Conservation (phyloP, 106 monocot species). For the Acorus calamus region DNA sequence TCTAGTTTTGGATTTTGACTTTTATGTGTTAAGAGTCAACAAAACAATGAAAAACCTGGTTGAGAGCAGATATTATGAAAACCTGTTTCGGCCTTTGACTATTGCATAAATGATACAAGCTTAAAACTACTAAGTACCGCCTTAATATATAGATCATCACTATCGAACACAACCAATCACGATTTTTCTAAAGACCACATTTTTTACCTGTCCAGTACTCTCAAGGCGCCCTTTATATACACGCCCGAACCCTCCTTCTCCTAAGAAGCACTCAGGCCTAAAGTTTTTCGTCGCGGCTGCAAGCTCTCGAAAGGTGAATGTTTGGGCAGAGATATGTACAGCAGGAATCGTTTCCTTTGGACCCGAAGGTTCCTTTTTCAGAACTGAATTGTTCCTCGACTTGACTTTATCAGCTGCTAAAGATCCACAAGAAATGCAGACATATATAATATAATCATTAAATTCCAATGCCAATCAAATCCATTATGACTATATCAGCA, state of each 20-base stretch:
- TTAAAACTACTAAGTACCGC: too few species aligned
- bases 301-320: slow-evolving; percentile 11
- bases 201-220: slow-evolving; percentile 11
- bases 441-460: too few species aligned
- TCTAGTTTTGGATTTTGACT: too few species aligned
- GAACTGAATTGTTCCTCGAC: neutral
- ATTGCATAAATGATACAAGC: too few species aligned
- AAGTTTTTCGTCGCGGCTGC: slow-evolving; percentile 11
- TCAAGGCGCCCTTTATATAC: slow-evolving; percentile 10
- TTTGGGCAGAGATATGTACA: slow-evolving; percentile 7
- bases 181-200: neutral
- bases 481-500: too few species aligned
- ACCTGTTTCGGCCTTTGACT: too few species aligned
- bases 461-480: too few species aligned
- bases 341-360: slow-evolving; percentile 1
- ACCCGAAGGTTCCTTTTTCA: neutral
- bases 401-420: neutral
- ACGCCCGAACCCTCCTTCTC: slow-evolving; percentile 13
- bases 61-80: too few species aligned
- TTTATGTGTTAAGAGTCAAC: too few species aligned
- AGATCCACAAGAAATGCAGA: neutral
- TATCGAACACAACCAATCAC: too few species aligned
- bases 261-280: slow-evolving; percentile 10
- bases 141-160: too few species aligned
- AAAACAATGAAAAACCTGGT: too few species aligned